Conservation (phyloP, 306 rosid species). For the Acacia melanoxylon region DNA sequence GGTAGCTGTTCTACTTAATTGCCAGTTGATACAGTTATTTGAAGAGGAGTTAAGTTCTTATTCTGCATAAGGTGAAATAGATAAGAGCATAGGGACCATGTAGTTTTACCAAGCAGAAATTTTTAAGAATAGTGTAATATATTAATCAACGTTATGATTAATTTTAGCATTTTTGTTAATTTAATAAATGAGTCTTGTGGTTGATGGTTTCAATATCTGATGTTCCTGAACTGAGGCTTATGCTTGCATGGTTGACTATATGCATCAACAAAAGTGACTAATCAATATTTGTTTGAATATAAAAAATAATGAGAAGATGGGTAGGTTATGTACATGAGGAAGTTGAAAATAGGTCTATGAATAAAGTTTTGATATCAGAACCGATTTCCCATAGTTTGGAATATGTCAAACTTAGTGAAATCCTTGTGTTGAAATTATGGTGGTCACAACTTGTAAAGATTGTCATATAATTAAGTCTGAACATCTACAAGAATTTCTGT, state of each 20-base stretch:
- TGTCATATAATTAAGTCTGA: not conserved
- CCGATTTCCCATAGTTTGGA: not conserved
- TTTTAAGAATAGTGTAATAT: no score
- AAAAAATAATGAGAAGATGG: not conserved
- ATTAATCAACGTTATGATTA: not conserved
- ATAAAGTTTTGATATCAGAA: constrained; percentile 8
- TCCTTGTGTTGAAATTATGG: constrained; percentile 5
- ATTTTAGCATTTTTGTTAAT: not conserved
- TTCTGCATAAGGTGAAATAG: not conserved
- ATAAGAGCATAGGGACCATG: not conserved
- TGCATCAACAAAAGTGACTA: not conserved
- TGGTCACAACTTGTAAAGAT: constrained; percentile 8
- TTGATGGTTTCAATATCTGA: not conserved
- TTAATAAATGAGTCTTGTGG: not conserved
- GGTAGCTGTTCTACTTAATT: not conserved
- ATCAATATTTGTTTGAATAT: not conserved
- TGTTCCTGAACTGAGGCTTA: not conserved
- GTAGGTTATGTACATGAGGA: not conserved
- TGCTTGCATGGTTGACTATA: not conserved
- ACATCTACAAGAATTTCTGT: constrained; percentile 1
- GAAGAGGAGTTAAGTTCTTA: no score
- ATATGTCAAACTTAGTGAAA: not conserved
- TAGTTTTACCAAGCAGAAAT: not conserved
- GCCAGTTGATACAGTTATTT: not conserved
- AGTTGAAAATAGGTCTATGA: not conserved